Evolutionary conservation across 139 green algal genomes (phyloP), one percentile per base, ranked within the genome.

Genomic region (Auxenochlorella pyrenoidosa): DNA sequence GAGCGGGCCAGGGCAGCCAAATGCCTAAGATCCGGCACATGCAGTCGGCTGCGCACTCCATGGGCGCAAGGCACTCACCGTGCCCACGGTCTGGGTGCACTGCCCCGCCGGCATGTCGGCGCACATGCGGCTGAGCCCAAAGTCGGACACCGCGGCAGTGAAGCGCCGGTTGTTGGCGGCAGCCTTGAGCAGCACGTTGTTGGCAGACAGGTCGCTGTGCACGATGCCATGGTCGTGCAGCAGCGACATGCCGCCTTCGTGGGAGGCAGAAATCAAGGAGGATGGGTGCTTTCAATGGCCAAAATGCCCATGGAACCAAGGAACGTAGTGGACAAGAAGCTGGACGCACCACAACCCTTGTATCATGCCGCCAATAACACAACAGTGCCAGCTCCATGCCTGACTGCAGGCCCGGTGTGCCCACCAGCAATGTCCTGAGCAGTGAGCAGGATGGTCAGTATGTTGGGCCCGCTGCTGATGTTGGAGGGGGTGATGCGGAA

Each of bases 141-240:
- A 97, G 83, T 97, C 95, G 34, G 91, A 89, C 21, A 96, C 92
- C 86, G 95, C 95, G 68, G 86, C 90, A 0, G 76, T 78, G 63
- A 93, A 96, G 59, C 90, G 73, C 18, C 93, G 77, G 28, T 65
- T 34, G 60, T 88, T 88, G 75, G 79, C 47, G 47, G 28, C 70
- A 36, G 78, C 84, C 18, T 68, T 71, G 26, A 92, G 90, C 65
- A 92, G 79, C 40, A 92, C 88, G 87, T 96, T 95, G 88, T 85
- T 90, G 44, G 90, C 88, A 5, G 88, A 94, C 5, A 96, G 92
- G 83, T 96, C 94, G 0, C 90, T 90, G 79, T 96, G 94, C 81
- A 95, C 71, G 32, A 96, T 89, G 87, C 85, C 87, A 32, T 58
- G 44, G 16, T 36, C 38, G 86, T 96, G 94, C 83, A 96, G 88